Evolutionary conservation across 495 filamentous ascomycete species (phyloP), one percentile per base, ranked within the genome.

Genomic region (Penicillium samsonianum): DNA sequence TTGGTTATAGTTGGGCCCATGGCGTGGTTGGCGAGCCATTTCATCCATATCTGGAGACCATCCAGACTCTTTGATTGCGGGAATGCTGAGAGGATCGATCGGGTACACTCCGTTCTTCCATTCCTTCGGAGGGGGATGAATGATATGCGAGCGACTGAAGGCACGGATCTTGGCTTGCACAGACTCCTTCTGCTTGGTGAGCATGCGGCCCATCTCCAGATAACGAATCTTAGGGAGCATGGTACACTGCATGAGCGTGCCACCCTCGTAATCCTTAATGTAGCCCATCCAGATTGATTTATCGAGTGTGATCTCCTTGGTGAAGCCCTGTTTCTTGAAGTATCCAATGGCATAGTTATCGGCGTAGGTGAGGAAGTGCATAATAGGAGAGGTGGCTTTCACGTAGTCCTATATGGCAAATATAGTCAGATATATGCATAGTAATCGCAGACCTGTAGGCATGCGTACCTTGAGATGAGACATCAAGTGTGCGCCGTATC

Each of bases 311-410:
- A 98, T 98, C 60, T 98, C 92, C 70, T 98, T 98, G 0, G 95
- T 98, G 63, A 98, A 98, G 0, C 94, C 94, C 72, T 98, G 94
- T 72, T 98, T 98, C 71, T 98, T 96, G 78, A 98, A 98, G 68
- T 98, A 98, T 8, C 95, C 94, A 61, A 97, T 98, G 20, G 94
- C 94, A 67, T 98, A 98, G 69, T 98, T 98, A 71, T 98, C 95
- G 45, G 94, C 94, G 63, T 98, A 98, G 9, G 94, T 98, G 14
- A 98, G 82, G 77, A 98, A 98, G 73, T 98, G 91, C 90, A 96
- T 96, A 23, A 98, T 92, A 54, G 92, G 88, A 6, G 90, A 94
- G 4, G 91, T 96, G 1, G 94, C 94, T 76, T 96, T 96, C 64
- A 98, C 94, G 68, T 98, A 98, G 76, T 98, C 94, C 78, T 81